These are phyloP conservation scores for Paxillus rubicundulus DNA, from an alignment of 768 basidiomycete genomes.

Conservation along the genomic window DNA sequence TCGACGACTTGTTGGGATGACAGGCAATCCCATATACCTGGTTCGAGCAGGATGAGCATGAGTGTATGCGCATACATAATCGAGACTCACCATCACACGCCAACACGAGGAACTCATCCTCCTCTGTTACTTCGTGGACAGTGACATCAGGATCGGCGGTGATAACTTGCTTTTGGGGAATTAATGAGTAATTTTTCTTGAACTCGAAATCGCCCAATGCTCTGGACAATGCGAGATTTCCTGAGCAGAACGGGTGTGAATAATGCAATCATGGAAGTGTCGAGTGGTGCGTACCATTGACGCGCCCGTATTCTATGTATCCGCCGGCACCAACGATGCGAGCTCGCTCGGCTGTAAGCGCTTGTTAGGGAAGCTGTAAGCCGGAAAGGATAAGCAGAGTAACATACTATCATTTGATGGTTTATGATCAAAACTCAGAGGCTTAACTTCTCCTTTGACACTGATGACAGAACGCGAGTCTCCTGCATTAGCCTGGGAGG, in stretches of 20 bases:
- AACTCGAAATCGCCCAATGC: slow-evolving; percentile 98
- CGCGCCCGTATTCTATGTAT: slow-evolving; percentile 93
- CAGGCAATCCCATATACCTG: slow-evolving; percentile 98
- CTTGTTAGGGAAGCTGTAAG: slow-evolving; percentile 1
- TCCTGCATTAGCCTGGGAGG: slow-evolving; percentile 87
- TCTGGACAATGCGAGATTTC: slow-evolving; percentile 92
- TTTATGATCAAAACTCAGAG: slow-evolving; percentile 94
- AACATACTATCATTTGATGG: slow-evolving; percentile 78
- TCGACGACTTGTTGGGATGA: slow-evolving; percentile 91
- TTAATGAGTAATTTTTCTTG: slow-evolving; percentile 84
- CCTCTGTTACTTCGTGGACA: slow-evolving; percentile 73
- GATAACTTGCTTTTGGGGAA: slow-evolving; percentile 90
- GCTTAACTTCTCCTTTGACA: slow-evolving; percentile 80
- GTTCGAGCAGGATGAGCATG: slow-evolving; percentile 4
- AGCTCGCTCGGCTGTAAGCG: slow-evolving; percentile 64
- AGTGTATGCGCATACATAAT: not conserved
- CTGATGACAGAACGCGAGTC: slow-evolving; percentile 92
- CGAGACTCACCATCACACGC: slow-evolving; percentile 86
- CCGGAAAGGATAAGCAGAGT: not conserved
- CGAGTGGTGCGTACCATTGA: slow-evolving; percentile 68
- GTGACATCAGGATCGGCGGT: slow-evolving; percentile 93
- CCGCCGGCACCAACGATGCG: slow-evolving; percentile 91
- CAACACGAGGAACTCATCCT: slow-evolving; percentile 95
- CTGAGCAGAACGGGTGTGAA: slow-evolving; percentile 39
- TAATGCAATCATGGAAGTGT: not conserved